Percentiles rank a stretch among this genome's conserved stretches.
Conservation (phyloP, 768 basidiomycete species). For the Polyporus arcularius region DNA sequence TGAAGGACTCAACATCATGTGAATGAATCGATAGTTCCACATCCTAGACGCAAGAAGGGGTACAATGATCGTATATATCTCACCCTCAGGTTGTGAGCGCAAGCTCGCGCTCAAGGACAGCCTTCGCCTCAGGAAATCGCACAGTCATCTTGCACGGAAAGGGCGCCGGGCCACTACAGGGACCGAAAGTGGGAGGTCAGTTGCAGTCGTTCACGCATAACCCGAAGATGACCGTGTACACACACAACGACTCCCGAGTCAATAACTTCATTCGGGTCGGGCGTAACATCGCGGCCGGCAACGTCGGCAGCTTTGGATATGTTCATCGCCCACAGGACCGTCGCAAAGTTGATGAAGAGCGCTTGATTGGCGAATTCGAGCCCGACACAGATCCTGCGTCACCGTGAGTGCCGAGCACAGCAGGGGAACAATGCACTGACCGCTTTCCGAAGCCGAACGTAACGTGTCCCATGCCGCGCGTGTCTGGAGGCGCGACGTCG, state of each 20-base stretch:
- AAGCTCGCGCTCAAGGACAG: background rate
- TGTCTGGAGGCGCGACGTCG: slow-evolving; percentile 4
- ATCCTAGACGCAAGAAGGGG: too few relatives aligned
- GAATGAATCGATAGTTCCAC: too few relatives aligned
- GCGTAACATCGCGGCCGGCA: background rate
- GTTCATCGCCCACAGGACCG: slow-evolving; percentile 18
- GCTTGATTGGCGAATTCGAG: slow-evolving; percentile 15
- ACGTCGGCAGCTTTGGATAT: slow-evolving; percentile 1
- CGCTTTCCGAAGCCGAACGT: slow-evolving; percentile 16
- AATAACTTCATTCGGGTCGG: background rate
- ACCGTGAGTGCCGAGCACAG: too few relatives aligned
- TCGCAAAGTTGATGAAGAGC: slow-evolving; percentile 21
- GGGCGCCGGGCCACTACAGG: background rate
- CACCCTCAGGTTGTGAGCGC: background rate
- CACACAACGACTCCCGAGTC: background rate
- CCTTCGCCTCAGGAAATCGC: background rate
- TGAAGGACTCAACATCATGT: background rate
- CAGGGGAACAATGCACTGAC: background rate
- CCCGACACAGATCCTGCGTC: slow-evolving; percentile 18
- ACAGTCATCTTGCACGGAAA: background rate
- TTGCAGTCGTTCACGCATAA: background rate
- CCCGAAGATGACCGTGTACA: background rate
- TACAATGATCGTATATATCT: too few relatives aligned
- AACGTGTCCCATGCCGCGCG: slow-evolving; percentile 5
- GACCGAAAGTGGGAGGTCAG: background rate